Evolutionary conservation across 2,329 filamentous ascomycete genomes (phyloP), one percentile per base, ranked within the genome.

Genomic region (Epichloe sibirici): DNA sequence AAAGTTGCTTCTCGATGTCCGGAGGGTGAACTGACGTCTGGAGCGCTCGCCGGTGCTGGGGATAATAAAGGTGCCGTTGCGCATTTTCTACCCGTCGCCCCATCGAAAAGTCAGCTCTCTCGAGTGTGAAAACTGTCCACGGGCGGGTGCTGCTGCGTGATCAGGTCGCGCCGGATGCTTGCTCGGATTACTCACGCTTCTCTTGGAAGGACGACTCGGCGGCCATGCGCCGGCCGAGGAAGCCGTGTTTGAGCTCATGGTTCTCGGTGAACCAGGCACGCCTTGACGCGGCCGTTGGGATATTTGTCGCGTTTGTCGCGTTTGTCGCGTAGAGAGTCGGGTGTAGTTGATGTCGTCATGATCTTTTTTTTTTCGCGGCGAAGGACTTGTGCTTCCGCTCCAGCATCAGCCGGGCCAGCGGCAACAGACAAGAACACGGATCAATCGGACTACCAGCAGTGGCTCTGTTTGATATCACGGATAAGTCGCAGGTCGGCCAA

Each of bases 31-130:
- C 56, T 85, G 79, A 56, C 86, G 86, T 63, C 83, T 85, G 46
- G 89, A 79, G 57, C 90, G 86, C 68, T 95, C 87, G 62, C 91
- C 90, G 3, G 90, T 96, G 54, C 78, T 76, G 7, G 91, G 90
- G 51, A 95, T 78, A 60, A 97, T 86, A 66, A 94, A 90, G 45
- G 88, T 93, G 58, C 88, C 88, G 65, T 91, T 86, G 59, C 86
- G 84, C 56, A 94, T 76, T 77, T 90, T 82, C 80, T 84, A 63
- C 17, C 40, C 35, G 17, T 35, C 35, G 25, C 23, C 5, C n/a
- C 40, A 31, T 31, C 9, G 35, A 31, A 15, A 13, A 25, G 47
- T 49, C 37, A 49, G 47, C 21, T 12, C 21, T 44, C 3, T 12
- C 11, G n/a, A 44, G 3, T 2, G 21, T 25, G 13, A 6, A 38